These are phyloP conservation scores for Apiotrichum porosum DNA, from an alignment of 1,284 basidiomycete species.

Conservation along the genomic window DNA sequence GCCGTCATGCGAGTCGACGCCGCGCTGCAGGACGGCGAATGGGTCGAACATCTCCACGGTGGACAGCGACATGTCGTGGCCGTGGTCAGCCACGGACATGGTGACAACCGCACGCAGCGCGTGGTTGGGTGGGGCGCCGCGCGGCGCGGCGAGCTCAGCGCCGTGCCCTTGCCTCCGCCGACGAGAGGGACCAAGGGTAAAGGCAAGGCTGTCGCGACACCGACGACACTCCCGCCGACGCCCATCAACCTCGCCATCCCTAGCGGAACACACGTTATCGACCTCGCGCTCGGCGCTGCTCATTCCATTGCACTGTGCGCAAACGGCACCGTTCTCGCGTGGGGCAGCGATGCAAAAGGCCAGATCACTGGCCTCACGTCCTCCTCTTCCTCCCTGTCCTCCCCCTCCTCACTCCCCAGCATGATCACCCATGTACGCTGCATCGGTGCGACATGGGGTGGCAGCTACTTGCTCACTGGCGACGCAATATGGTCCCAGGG, in stretches of 20 bases:
- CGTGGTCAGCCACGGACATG: conserved; percentile 49
- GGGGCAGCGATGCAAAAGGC: conserved; percentile 66
- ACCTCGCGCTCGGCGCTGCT: conserved; percentile 60
- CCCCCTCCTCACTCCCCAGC: too few species aligned
- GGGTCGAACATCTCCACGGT: conserved; percentile 51
- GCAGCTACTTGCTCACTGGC: conserved; percentile 58
- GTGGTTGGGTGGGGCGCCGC: conserved; percentile 76
- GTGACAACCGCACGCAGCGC: conserved; percentile 24
- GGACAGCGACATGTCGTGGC: conserved; percentile 69
- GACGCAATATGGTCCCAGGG: conserved; percentile 56
- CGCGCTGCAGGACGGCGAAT: conserved; percentile 22
- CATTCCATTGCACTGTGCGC: conserved; percentile 61
- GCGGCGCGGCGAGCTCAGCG: conserved; percentile 61
- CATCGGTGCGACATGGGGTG: conserved; percentile 73
- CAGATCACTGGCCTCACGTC: conserved; percentile 56
- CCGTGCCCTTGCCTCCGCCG: conserved; percentile 1
- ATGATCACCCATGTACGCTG: conserved; percentile 26
- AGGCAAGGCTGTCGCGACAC: conserved; percentile 20
- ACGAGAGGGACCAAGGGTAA: conserved; percentile 23
- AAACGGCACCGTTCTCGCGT: conserved; percentile 53
- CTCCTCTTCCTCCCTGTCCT: too few species aligned
- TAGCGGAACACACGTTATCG: conserved; percentile 12
- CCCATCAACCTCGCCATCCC: conserved; percentile 20
- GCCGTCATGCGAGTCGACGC: conserved; percentile 22
- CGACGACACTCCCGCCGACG: conserved; percentile 20